Evolutionary conservation across 2,329 filamentous ascomycete genomes (phyloP), one percentile per base, ranked within the genome.

Genomic region (Hirsutella minnesotensis): DNA sequence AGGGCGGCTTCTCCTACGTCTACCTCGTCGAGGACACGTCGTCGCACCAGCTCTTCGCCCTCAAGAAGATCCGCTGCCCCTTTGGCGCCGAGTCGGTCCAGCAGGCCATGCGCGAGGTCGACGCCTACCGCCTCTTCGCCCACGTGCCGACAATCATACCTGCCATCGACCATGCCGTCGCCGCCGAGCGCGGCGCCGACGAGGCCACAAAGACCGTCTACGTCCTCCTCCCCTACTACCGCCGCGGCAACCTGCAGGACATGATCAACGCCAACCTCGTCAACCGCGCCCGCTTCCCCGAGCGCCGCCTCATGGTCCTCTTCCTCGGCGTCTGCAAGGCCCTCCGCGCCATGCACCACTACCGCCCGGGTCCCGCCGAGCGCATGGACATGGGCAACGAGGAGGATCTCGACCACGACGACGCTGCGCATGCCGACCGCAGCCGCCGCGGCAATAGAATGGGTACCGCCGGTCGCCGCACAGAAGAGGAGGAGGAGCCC

Each of bases 31-130:
- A 96, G 71, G 89, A 95, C 63, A 90, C 84, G 39, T 72, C 78
- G 43, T 83, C 79, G 41, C 84, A 86, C 46, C 80, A 90, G 55
- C 77, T 95, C 38, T 90, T 94, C 63, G 92, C 92, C 16, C 80
- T 96, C 48, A 98, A 98, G 67, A 98, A 98, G 75, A 98, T 98
- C 63, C 83, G 90, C 59, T 98, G 92, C 71, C 90, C 92, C 4
- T 96, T 98, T 58, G 92, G 92, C 51, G 84, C 92, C 63, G 92
- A 98, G 70, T 95, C 87, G 21, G 90, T 98, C 46, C 81, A 87
- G 51, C 87, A 86, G 61, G 92, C 92, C 41, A 83, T 96, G 73
- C 90, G 90, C 63, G 92, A 98, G 69, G 92, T 96, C 48, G 90
- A 96, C 63, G 90, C 92, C 40, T 98, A 98, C 70, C 82, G 82